These are phyloP conservation scores for Botrytis elliptica DNA, from an alignment of 2,329 filamentous ascomycete species.

Conservation along the genomic window DNA sequence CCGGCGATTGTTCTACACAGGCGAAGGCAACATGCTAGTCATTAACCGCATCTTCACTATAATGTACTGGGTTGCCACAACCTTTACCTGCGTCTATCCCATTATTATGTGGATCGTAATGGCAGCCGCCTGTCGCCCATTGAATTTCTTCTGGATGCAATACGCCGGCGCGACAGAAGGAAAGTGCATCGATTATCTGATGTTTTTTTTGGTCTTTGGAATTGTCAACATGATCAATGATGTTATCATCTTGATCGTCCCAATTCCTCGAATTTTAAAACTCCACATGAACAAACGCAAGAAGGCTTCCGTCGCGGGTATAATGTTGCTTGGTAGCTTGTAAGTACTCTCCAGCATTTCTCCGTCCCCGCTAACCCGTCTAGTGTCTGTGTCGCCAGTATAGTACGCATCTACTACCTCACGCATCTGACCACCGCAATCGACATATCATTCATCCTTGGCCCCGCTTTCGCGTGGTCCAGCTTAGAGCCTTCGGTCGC, in stretches of 20 bases:
- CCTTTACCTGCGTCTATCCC: slow-evolving; percentile 10
- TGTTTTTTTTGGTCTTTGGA: slow-evolving; percentile 8
- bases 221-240: slow-evolving; percentile 15
- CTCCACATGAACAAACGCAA: slow-evolving; percentile 15
- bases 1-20: slow-evolving; percentile 13
- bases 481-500: slow-evolving; percentile 4
- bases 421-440: neutral
- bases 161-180: slow-evolving; percentile 8
- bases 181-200: neutral
- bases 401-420: slow-evolving; percentile 16
- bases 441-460: slow-evolving; percentile 15
- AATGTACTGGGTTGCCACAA: slow-evolving; percentile 3
- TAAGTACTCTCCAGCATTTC: neutral
- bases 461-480: slow-evolving; percentile 5
- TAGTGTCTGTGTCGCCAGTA: slow-evolving; percentile 13
- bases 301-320: slow-evolving; percentile 11
- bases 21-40: neutral
- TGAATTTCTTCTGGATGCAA: slow-evolving; percentile 10
- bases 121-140: slow-evolving; percentile 3
- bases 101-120: slow-evolving; percentile 15
- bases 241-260: slow-evolving; percentile 16
- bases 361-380: neutral
- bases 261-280: slow-evolving; percentile 10
- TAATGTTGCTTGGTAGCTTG: slow-evolving; percentile 15
- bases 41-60: slow-evolving; percentile 13